phyloP scores from a whole-genome alignment of 228 moss, liverwort and hornwort genomes.

The Sphagnum fallax region DNA sequence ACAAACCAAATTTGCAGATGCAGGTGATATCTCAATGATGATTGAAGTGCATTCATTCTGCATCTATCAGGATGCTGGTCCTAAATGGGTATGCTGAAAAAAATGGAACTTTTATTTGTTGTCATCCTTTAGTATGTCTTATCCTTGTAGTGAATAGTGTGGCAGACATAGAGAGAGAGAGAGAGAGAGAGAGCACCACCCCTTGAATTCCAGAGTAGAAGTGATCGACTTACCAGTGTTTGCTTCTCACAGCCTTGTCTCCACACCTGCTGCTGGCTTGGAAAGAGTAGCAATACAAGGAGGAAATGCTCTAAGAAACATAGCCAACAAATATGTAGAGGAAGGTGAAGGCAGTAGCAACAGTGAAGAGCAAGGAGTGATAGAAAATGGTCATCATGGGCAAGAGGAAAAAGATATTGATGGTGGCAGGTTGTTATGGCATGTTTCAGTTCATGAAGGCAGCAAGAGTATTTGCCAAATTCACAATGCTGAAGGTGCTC shows the following conservation, averaged over 20 bases:
- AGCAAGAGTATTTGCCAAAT: constrained; percentile 4
- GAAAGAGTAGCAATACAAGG: constrained; percentile 19
- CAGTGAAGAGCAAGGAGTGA: constrained; percentile 21
- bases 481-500: constrained; percentile 10
- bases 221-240: constrained; percentile 27
- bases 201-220: too few relatives aligned
- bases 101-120: too few relatives aligned
- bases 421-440: constrained; percentile 5
- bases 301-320: constrained; percentile 39
- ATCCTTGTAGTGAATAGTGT: too few relatives aligned
- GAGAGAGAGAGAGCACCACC: too few relatives aligned
- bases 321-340: constrained; percentile 52
- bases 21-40: too few relatives aligned
- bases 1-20: too few relatives aligned
- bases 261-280: constrained; percentile 6
- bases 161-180: too few relatives aligned
- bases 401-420: constrained; percentile 3
- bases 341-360: constrained; percentile 38
- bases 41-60: too few relatives aligned
- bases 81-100: too few relatives aligned
- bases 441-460: constrained; percentile 13
- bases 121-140: too few relatives aligned
- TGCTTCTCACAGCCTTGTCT: not conserved
- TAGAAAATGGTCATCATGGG: constrained; percentile 21
- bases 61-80: too few relatives aligned